Evolutionary conservation across 1,139 yeast genomes (phyloP).

Genomic region (Hyphopichia khmerensis): DNA sequence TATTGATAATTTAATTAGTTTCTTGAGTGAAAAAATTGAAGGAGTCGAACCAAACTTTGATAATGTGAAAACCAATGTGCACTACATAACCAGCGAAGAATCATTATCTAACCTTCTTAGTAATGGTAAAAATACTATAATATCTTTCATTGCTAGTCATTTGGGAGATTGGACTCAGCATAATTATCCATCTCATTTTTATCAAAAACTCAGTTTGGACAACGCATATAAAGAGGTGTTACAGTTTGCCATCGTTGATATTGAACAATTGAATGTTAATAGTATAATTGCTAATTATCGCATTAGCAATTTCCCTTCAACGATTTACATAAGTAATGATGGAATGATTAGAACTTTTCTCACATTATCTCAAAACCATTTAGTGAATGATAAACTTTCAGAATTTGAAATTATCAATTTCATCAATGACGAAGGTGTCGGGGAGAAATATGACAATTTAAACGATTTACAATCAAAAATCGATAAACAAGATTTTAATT

Average conservation of each 20-base stretch:
- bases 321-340: constrained; percentile 22
- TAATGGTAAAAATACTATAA: constrained; percentile 14
- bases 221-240: constrained; percentile 7
- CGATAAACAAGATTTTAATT: constrained; percentile 8
- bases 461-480: constrained; percentile 12
- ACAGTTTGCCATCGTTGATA: constrained; percentile 26
- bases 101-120: constrained; percentile 7
- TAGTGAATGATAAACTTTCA: constrained; percentile 17
- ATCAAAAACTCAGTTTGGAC: constrained; percentile 25
- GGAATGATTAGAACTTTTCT: constrained; percentile 23
- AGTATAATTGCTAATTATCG: constrained; percentile 22
- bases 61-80: constrained; percentile 15
- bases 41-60: constrained; percentile 20
- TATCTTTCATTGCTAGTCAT: constrained; percentile 26
- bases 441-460: constrained; percentile 19
- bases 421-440: constrained; percentile 12
- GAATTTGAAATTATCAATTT: constrained; percentile 20
- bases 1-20: constrained; percentile 23
- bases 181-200: constrained; percentile 35
- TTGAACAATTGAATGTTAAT: constrained; percentile 18
- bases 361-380: constrained; percentile 26
- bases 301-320: constrained; percentile 36
- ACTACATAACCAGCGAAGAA: constrained; percentile 3
- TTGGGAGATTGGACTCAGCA: constrained; percentile 31
- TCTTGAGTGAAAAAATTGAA: constrained; percentile 13